Conservation (phyloP, 1,284 basidiomycete species). For the Ustilago loliicola region DNA sequence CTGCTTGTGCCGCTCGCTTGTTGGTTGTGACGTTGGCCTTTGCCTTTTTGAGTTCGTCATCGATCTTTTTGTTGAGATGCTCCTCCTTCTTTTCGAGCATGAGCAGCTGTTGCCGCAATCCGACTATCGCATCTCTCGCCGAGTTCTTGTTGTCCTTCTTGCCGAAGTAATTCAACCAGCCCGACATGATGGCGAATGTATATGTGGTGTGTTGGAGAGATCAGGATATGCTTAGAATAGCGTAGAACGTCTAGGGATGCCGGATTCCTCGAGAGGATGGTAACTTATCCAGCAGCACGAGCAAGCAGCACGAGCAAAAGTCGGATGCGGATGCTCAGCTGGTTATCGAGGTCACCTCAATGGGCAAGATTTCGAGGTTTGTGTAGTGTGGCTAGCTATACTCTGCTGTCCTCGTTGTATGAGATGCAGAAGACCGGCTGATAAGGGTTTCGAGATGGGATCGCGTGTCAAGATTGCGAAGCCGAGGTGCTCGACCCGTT, state of each 20-base stretch:
- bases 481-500: background rate
- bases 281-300: background rate
- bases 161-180: conserved; percentile 68
- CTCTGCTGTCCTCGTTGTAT: background rate
- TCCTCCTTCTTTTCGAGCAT: conserved; percentile 99
- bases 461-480: background rate
- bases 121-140: conserved; percentile 72
- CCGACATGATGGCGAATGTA: conserved; percentile 60
- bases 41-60: conserved; percentile 92
- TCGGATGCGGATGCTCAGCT: background rate
- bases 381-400: background rate
- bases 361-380: background rate
- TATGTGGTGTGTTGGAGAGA: background rate
- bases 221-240: background rate
- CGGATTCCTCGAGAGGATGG: background rate
- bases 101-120: conserved; percentile 74
- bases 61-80: conserved; percentile 94
- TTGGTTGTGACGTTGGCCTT: conserved; percentile 92
- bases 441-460: background rate
- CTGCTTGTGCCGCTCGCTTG: conserved; percentile 79
- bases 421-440: background rate
- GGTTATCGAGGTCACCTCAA: background rate
- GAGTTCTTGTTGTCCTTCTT: conserved; percentile 68
- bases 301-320: too few species aligned
- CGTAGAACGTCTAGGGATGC: background rate